phyloP scores from a whole-genome alignment of 805 yeast genomes.

The Yamadazyma nakazawae region DNA sequence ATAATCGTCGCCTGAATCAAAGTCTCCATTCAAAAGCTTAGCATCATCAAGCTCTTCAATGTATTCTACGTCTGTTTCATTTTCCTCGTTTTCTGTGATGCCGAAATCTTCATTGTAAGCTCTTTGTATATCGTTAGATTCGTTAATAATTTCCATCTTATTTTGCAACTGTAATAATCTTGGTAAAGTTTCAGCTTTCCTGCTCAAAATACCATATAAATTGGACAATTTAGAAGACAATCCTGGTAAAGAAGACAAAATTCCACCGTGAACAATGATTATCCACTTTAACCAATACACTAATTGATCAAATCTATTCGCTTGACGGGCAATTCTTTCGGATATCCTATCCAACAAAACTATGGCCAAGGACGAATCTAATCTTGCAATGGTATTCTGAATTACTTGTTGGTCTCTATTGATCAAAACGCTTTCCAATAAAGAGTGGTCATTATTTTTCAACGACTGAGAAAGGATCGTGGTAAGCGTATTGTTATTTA shows the following conservation, averaged over 20 bases:
- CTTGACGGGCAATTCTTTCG: conserved; percentile 51
- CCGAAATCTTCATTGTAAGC: neutral
- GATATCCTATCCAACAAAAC: conserved; percentile 49
- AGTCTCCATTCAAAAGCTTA: conserved; percentile 18
- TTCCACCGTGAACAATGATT: conserved; percentile 52
- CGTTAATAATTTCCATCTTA: conserved; percentile 45
- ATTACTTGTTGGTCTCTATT: conserved; percentile 50
- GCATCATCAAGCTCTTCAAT: conserved; percentile 65
- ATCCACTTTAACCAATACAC: conserved; percentile 58
- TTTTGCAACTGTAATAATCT: conserved; percentile 51
- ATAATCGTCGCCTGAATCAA: conserved; percentile 17
- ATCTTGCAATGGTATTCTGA: conserved; percentile 46
- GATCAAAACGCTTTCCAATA: conserved; percentile 77
- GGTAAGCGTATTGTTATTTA: conserved; percentile 64
- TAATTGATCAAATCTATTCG: conserved; percentile 47
- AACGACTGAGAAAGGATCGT: conserved; percentile 86
- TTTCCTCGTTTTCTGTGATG: conserved; percentile 24
- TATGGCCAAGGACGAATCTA: conserved; percentile 49
- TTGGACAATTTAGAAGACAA: conserved; percentile 40
- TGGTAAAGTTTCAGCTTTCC: conserved; percentile 48
- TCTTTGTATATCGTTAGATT: conserved; percentile 16
- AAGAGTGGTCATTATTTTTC: conserved; percentile 77
- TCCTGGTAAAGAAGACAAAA: conserved; percentile 45
- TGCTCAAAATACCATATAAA: conserved; percentile 46
- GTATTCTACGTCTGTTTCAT: conserved; percentile 61